Conservation (phyloP, 2,329 filamentous ascomycete species). For the Aphanocladium album region DNA sequence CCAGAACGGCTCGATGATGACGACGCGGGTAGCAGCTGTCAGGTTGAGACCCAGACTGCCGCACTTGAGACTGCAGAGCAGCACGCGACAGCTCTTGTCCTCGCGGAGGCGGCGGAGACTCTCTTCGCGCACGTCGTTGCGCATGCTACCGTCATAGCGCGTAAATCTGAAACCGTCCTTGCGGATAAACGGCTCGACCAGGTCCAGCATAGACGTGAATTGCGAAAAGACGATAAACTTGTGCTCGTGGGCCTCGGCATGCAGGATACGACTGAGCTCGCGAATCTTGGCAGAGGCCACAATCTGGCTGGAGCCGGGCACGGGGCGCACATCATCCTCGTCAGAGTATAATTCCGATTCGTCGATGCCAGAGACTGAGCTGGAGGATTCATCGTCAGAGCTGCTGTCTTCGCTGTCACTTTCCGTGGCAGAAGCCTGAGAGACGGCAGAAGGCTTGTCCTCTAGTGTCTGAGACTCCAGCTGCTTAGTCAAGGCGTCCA, state of each 20-base stretch:
- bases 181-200: constrained; percentile 85
- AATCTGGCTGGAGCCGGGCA: constrained; percentile 39
- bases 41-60: constrained; percentile 90
- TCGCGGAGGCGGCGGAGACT: constrained; percentile 72
- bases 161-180: constrained; percentile 71
- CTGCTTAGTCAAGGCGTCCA: constrained; percentile 32
- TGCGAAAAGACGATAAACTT: constrained; percentile 99
- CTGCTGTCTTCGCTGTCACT: neutral
- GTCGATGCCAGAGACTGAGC: constrained; percentile 29
- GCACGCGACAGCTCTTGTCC: constrained; percentile 68
- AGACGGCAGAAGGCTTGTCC: constrained; percentile 19
- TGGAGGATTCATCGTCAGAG: constrained; percentile 1
- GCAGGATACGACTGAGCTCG: constrained; percentile 74
- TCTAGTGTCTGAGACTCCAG: constrained; percentile 33
- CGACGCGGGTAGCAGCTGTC: constrained; percentile 85
- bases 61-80: constrained; percentile 92
- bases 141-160: constrained; percentile 93
- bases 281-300: constrained; percentile 86
- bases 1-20: constrained; percentile 98
- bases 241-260: constrained; percentile 71
- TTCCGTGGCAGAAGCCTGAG: constrained; percentile 12
- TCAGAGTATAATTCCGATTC: constrained; percentile 39
- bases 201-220: constrained; percentile 96
- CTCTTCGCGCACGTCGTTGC: constrained; percentile 85
- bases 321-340: constrained; percentile 32